Evolutionary conservation across 176 grass and related monocot species (phyloP).

Genomic region (Rhynchospora tenuis): DNA sequence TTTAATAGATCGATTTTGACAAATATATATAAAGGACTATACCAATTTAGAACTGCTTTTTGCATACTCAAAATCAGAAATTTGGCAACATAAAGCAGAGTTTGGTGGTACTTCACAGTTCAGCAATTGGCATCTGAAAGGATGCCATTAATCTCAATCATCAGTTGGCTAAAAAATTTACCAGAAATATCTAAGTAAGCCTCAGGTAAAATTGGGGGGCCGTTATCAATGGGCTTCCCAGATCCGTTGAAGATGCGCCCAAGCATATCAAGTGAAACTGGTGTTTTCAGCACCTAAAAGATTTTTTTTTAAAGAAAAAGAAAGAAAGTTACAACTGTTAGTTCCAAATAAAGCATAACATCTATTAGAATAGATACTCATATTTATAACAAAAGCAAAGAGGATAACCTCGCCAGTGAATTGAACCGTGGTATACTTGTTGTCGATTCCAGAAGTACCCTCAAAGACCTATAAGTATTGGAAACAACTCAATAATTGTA

Average conservation of each 20-base stretch:
- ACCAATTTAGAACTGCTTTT: not conserved
- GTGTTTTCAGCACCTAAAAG: conserved; percentile 89
- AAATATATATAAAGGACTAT: not conserved
- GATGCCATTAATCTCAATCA: not conserved
- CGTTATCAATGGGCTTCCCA: conserved; percentile 99
- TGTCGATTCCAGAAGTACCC: conserved; percentile 99
- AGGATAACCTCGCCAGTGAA: conserved; percentile 92
- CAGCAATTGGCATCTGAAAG: not conserved
- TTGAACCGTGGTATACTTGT: conserved; percentile 96
- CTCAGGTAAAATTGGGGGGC: conserved; percentile 85
- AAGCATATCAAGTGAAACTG: conserved; percentile 99
- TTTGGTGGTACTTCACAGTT: not conserved
- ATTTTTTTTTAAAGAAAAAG: not conserved
- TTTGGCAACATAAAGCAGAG: not conserved
- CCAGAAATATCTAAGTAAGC: conserved; percentile 99
- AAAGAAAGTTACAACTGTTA: conserved; percentile 9
- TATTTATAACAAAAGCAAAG: conserved; percentile 6
- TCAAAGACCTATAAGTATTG: conserved; percentile 76
- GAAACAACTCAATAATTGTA: not conserved
- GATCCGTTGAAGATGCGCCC: conserved; percentile 99
- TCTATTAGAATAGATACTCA: not conserved
- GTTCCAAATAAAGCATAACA: not conserved
- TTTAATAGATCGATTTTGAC: not conserved
- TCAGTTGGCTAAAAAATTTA: conserved; percentile 27
- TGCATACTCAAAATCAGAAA: not conserved